phyloP scores from a whole-genome alignment of 257 asterid genomes.

The Solanum sparsipilum region DNA sequence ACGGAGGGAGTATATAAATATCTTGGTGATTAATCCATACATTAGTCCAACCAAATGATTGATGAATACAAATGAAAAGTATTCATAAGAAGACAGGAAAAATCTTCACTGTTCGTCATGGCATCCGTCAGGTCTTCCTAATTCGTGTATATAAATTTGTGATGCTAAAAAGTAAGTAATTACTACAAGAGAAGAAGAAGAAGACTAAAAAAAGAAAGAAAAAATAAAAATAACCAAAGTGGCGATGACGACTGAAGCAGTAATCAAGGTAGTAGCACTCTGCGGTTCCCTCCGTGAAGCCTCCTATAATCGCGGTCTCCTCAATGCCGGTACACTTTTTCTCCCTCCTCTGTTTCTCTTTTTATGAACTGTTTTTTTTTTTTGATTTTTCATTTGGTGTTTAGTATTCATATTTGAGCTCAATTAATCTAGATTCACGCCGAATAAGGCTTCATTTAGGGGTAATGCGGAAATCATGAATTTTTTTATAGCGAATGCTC shows the following conservation, averaged over 20 bases:
- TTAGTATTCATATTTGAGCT: too few species aligned
- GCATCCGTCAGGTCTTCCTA: not conserved
- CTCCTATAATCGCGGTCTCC: slow-evolving; percentile 23
- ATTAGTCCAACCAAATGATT: not conserved
- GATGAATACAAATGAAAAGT: not conserved
- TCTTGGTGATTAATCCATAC: not conserved
- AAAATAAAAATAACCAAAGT: not conserved
- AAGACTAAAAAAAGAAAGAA: not conserved
- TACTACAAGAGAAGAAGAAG: not conserved
- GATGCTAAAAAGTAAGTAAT: not conserved
- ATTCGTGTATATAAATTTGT: not conserved
- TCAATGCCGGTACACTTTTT: slow-evolving; percentile 11
- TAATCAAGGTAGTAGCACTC: slow-evolving; percentile 22
- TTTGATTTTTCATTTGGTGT: too few species aligned
- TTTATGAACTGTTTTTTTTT: not conserved
- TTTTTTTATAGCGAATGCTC: not conserved
- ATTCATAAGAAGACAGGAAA: not conserved
- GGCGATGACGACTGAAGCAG: not conserved
- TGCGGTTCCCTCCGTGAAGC: slow-evolving; percentile 36
- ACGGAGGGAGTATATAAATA: too few species aligned
- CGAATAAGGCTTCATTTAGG: too few species aligned
- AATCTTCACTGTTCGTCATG: not conserved
- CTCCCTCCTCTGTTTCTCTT: not conserved
- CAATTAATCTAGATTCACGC: not conserved
- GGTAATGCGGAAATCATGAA: too few species aligned